Evolutionary conservation across 2,329 filamentous ascomycete species (phyloP), one percentile per base, ranked within the genome.

Genomic region (Sporothrix brasiliensis): DNA sequence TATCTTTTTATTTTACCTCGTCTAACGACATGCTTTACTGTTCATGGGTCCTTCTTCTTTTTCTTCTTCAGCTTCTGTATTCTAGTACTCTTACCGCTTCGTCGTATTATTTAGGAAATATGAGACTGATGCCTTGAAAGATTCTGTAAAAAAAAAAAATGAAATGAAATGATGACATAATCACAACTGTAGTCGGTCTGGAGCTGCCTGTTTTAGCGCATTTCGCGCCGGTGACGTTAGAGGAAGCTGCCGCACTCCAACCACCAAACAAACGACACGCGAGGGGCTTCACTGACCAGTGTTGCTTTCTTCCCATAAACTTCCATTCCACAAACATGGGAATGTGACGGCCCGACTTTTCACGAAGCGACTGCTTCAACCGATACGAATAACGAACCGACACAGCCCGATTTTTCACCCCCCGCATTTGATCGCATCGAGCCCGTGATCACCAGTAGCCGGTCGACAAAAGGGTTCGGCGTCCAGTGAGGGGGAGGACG

Each of bases 111-210:
- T 41, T 60, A 3, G 11, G 44, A 66, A 66, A 50, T 47, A 66
- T 47, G 61, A 66, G 50, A 63, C 39, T 50, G 61, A 66, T 39
- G 63, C 19, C 47, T 39, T 34, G 16, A 52, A 34, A 39, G 11
- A 19, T 24, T 6, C 27, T 30, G 27, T 24, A 1, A 24, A 24
- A 24, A 24, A 2, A 24, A 24, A 24, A 50, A 52, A 66, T 47
- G 21, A n/a, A 49, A 47, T n/a, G 7, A 13, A 6, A 27, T 61
- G 58, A 44, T 63, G 58, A 63, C 39, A 47, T 63, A 65, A 49
- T 19, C 41, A 50, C 30, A 4, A 3, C 16, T 47, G n/a, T 16
- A 21, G n/a, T 13, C 21, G 16, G 41, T 14, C 5, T n/a, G 21
- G 39, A 50, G 60, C 24, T 34, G 44, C 10, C 24, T 13, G 10